These are phyloP conservation scores for Globisporangium okanoganense DNA, from an alignment of 352 stramenopile species.

Conservation along the genomic window DNA sequence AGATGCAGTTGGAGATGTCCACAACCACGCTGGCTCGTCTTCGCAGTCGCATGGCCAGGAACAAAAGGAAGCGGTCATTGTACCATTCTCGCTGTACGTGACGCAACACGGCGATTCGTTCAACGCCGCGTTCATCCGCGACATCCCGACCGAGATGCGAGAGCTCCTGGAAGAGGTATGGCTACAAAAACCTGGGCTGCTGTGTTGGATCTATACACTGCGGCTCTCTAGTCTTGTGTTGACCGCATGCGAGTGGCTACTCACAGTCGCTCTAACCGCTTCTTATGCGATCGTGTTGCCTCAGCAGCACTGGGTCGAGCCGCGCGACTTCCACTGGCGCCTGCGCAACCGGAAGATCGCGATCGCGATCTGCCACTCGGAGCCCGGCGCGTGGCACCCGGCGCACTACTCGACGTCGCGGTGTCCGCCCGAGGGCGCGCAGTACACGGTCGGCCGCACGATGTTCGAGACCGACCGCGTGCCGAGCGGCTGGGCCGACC, in stretches of 20 bases:
- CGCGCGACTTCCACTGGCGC: slow-evolving; percentile 61
- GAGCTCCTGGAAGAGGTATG: slow-evolving; percentile 37
- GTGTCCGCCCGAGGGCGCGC: slow-evolving; percentile 47
- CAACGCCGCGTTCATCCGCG: slow-evolving; percentile 62
- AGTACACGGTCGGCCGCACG: slow-evolving; percentile 83
- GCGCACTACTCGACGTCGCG: slow-evolving; percentile 62
- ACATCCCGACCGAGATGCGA: slow-evolving; percentile 46
- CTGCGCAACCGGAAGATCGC: slow-evolving; percentile 34
- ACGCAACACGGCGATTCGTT: slow-evolving; percentile 67
- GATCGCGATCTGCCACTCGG: slow-evolving; percentile 90
- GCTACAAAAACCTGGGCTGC: not conserved
- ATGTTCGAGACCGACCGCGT: slow-evolving; percentile 96
- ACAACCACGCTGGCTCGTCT: not conserved
- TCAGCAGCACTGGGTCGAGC: slow-evolving; percentile 65
- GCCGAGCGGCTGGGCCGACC: slow-evolving; percentile 80
- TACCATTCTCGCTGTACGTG: slow-evolving; percentile 53
- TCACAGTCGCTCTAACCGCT: slow-evolving; percentile 5
- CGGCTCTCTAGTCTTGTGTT: not conserved
- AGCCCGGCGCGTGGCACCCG: slow-evolving; percentile 90
- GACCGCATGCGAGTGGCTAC: not conserved
- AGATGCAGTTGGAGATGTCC: not conserved
- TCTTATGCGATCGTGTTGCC: not conserved
- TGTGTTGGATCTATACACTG: not conserved
- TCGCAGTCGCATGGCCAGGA: not conserved
- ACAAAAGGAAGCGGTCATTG: not conserved